Evolutionary conservation across 2,329 filamentous ascomycete species (phyloP).

Genomic region (Colletotrichum spinosum): DNA sequence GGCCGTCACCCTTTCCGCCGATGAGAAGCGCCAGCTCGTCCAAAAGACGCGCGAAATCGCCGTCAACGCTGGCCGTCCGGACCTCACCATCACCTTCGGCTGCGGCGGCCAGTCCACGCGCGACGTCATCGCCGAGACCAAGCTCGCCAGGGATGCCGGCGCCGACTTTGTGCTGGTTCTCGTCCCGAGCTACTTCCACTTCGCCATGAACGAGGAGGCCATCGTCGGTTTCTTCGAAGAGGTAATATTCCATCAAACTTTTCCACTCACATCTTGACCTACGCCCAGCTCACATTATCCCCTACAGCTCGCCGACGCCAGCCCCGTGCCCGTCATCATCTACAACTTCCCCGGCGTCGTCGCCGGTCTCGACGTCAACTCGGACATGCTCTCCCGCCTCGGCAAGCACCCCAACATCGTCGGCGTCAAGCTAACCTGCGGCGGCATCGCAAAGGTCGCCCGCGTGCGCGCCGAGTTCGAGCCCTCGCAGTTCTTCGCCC

Average conservation of each 20-base stretch:
- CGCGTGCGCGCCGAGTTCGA: slow-evolving; percentile 65
- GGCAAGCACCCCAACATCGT: slow-evolving; percentile 73
- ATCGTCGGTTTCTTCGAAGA: slow-evolving; percentile 73
- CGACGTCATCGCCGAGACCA: slow-evolving; percentile 73
- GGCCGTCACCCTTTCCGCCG: slow-evolving; percentile 74
- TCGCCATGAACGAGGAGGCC: slow-evolving; percentile 69
- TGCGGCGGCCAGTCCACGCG: slow-evolving; percentile 74
- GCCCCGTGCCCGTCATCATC: slow-evolving; percentile 72
- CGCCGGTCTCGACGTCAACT: slow-evolving; percentile 75
- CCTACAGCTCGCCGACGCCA: slow-evolving; percentile 63
- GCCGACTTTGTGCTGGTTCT: slow-evolving; percentile 77
- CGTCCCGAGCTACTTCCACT: slow-evolving; percentile 78
- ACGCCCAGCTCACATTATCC: neutral
- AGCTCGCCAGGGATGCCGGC: slow-evolving; percentile 70
- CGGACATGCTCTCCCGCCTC: slow-evolving; percentile 70
- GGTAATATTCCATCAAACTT: slow-evolving; percentile 43
- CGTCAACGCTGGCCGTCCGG: slow-evolving; percentile 63
- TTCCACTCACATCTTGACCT: slow-evolving; percentile 4
- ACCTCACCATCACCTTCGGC: slow-evolving; percentile 74
- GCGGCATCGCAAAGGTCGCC: slow-evolving; percentile 79
- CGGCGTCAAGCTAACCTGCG: slow-evolving; percentile 78
- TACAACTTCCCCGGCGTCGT: slow-evolving; percentile 80
- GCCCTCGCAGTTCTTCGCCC: slow-evolving; percentile 71
- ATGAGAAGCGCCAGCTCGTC: slow-evolving; percentile 73
- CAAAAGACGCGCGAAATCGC: slow-evolving; percentile 70